Base-by-base conservation (phyloP, 108 stramenopile species). In the Fragilariopsis cylindrus region DNA sequence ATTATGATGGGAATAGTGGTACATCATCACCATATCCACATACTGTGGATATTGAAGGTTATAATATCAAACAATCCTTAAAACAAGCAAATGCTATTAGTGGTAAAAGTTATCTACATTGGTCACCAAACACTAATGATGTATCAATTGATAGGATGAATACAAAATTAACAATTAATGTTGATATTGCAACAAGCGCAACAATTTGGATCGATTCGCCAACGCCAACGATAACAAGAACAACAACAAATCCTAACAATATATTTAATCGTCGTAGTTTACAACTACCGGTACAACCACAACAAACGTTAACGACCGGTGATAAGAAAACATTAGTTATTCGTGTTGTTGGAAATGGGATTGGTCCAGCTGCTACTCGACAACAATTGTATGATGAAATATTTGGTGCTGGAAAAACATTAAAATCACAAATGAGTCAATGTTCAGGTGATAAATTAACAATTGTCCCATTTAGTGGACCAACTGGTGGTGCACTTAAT, bases 361-460 rank as follows among this genome's bases (percentile, higher is more conserved):
- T 63, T 63, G 43, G 8, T n/a, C 62, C 62, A 12, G 11, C 5
- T 16, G 11, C 62, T 9, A 45, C 45, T n/a, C 62, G 43, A 7
- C 4, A 9, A 5, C 13, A 63, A 12, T 11, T 63, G 40, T 44
- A 43, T 45, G 9, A 63, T 0, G 62, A 63, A 63, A 12, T 63
- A 63, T 63, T 13, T 43, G 62, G 62, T 11, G 4, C 13, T 4
- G 62, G 62, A 45, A 21, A 16, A 42, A 18, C 43, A n/a, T 44
- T 63, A 4, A 63, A 63, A 45, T 13, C 43, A 6, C 62, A 63
- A 63, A 63, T 63, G 40, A 13, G 15, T 12, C 11, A 44, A 41
- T 63, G 62, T 13, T 63, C 62, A 16, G 43, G 46, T 45, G 62
- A 44, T n/a, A 42, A 63, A 43, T 15, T 63, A n/a, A n/a, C 16